Percentiles rank a stretch among this genome's conserved stretches.
Conservation (phyloP, 108 stramenopile species). For the Nitzschia sp. region DNA sequence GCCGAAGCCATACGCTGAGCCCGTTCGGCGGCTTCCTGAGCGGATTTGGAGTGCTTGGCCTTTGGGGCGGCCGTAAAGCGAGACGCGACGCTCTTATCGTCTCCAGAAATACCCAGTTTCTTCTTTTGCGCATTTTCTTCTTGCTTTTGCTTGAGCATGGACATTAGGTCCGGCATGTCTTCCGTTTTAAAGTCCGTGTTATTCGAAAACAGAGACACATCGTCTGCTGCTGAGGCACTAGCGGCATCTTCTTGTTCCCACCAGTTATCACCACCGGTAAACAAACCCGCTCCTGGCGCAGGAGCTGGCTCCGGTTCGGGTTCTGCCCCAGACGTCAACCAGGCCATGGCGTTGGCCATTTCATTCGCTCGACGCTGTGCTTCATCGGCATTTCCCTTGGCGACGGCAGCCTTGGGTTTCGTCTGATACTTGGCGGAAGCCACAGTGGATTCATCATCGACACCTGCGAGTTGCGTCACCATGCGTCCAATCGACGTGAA, state of each 20-base stretch:
- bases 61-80: background rate
- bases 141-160: conserved; percentile 37
- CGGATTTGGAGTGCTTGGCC: background rate
- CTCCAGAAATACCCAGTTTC: background rate
- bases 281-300: conserved; percentile 16
- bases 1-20: conserved; percentile 39
- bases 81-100: background rate
- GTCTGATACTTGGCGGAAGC: conserved; percentile 34
- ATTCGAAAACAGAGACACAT: conserved; percentile 23
- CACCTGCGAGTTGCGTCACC: conserved; percentile 15
- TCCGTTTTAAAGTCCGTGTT: conserved; percentile 29
- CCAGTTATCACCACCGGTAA: conserved; percentile 34
- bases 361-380: conserved; percentile 35
- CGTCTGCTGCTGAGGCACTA: conserved; percentile 8
- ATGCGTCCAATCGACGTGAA: conserved; percentile 37
- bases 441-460: conserved; percentile 27
- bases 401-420: conserved; percentile 6
- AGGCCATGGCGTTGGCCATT: conserved; percentile 40
- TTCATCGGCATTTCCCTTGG: conserved; percentile 27
- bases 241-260: conserved; percentile 34
- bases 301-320: conserved; percentile 8
- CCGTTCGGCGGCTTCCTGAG: conserved; percentile 14
- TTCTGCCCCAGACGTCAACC: conserved; percentile 27
- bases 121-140: conserved; percentile 33
- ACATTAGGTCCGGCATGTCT: conserved; percentile 40